phyloP scores from a whole-genome alignment of 306 rosid genomes.

The Heteromeles arbutifolia region DNA sequence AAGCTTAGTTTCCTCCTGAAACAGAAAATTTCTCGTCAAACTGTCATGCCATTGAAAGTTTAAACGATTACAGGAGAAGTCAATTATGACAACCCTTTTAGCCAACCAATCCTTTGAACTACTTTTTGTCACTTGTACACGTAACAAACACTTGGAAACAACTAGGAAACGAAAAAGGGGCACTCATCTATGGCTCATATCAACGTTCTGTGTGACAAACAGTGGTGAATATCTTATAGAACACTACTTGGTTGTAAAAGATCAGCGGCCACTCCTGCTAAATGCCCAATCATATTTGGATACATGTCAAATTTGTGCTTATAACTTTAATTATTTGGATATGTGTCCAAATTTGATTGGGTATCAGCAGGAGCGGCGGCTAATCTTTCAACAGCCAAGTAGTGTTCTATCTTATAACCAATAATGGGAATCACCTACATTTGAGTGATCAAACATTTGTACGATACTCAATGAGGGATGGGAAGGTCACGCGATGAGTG shows the following conservation, averaged over 20 bases:
- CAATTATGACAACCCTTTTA: slow-evolving; percentile 1
- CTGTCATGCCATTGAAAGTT: not conserved
- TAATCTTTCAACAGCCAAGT: too few species aligned
- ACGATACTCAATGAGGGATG: not conserved
- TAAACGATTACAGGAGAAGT: not conserved
- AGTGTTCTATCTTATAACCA: not conserved
- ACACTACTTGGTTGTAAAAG: too few species aligned
- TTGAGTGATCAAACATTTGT: not conserved
- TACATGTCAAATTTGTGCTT: too few species aligned
- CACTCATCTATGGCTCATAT: not conserved
- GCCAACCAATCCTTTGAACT: not conserved
- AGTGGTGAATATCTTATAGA: not conserved
- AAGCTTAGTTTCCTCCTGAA: not conserved
- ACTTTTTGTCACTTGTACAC: not conserved
- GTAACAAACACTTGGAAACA: not conserved
- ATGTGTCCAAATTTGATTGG: too few species aligned
- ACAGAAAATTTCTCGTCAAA: not conserved
- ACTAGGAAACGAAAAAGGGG: not conserved
- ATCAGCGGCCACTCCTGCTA: too few species aligned
- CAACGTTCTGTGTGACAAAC: not conserved
- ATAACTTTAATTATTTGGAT: too few species aligned
- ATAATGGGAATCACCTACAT: not conserved
- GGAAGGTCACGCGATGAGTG: not conserved
- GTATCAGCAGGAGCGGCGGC: too few species aligned
- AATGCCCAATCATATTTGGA: too few species aligned